Base-by-base conservation (phyloP, 2,329 filamentous ascomycete species). In the Fusarium sp. region DNA sequence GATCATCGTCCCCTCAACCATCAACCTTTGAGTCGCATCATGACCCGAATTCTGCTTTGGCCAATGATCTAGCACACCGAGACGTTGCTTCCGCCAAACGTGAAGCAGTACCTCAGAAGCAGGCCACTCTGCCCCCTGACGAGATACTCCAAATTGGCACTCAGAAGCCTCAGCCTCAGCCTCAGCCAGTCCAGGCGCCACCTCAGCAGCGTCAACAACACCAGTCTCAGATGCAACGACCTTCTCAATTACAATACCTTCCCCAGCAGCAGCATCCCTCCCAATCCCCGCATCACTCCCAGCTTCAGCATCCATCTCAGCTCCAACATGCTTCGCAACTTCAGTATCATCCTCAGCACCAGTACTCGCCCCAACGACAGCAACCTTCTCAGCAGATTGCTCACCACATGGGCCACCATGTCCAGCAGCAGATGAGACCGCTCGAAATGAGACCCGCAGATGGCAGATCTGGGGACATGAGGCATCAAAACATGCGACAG, bases 1-100 rank as follows among this genome's bases (percentile, higher is more conserved):
- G 96, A 64, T 94, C 91, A n/a, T 97, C 96, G 1, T 99, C 96
- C 10, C 96, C 96, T 2, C 94, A 97, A 75, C 95, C 95, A 13
- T 97, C 96, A 5, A 93, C 90, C 2, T 97, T 92, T 71, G 93
- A 96, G 75, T 97, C 94, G 35, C 94, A 97, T 71, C 92, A 97
- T 76, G 94, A 97, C 74, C 92, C 93, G 4, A 88, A 94, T 72
- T 91, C 90, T 9, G 86, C 87, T 41, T 80, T 96, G 57, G 90
- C 90, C 10, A 85, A 88, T 54, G 89, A 93, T 64, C 80, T 96
- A 76, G 88, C 85, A 18, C 90, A 90, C 55, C 78, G 83, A 55
- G 85, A 87, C 23, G 76, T 80, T 6, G 74, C 77, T 8, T 79
- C 80, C 3, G 78, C 83, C 11, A 75, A 80, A 69, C 81, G 82